phyloP scores from a whole-genome alignment of 208 protist species.

The Trichomonas vaginalis region DNA sequence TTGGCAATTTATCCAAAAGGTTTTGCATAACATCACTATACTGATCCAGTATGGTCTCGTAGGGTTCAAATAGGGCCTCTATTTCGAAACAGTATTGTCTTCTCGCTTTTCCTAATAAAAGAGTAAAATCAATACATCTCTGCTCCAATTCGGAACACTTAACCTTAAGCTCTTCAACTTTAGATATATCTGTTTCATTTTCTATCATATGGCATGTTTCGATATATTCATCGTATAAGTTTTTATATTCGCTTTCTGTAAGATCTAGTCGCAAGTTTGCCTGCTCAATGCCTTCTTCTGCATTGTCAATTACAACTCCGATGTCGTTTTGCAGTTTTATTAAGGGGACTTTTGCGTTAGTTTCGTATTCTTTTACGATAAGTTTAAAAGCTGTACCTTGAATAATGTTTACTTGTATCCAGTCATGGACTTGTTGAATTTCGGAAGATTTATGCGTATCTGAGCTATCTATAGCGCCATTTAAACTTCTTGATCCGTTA shows the following conservation, averaged over 20 bases:
- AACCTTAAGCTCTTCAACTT: neutral
- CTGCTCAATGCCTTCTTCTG: neutral
- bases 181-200: neutral
- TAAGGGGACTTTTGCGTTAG: too few relatives aligned
- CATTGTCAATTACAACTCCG: neutral
- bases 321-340: neutral
- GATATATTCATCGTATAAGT: neutral
- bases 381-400: too few relatives aligned
- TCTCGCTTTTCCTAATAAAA: neutral
- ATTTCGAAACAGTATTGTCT: neutral
- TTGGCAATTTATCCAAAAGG: neutral
- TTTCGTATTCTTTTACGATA: too few relatives aligned
- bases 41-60: neutral
- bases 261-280: neutral
- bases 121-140: neutral
- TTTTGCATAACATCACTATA: neutral
- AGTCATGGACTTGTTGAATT: too few relatives aligned
- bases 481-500: too few relatives aligned
- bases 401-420: too few relatives aligned
- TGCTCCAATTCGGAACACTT: neutral
- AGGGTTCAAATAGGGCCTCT: neutral
- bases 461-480: too few relatives aligned
- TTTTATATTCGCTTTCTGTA: neutral
- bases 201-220: neutral
- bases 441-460: too few relatives aligned